These are phyloP conservation scores for Monilinia laxa DNA, from an alignment of 2,329 filamentous ascomycete genomes.

Conservation along the genomic window DNA sequence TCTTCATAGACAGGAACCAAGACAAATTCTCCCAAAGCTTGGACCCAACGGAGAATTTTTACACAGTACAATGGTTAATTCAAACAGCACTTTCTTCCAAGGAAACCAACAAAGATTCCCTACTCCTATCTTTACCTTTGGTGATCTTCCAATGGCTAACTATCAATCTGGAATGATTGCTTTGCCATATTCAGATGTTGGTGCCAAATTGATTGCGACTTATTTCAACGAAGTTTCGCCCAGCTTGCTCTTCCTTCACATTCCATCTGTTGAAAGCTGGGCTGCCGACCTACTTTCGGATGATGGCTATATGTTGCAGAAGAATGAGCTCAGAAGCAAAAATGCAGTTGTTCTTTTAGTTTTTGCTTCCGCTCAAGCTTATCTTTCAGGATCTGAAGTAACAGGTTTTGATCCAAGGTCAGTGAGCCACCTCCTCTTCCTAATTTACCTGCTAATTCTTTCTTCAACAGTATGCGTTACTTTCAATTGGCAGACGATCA, in stretches of 20 bases:
- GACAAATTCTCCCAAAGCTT: neutral
- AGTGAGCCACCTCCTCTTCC: neutral
- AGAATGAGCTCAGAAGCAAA: constrained; percentile 42
- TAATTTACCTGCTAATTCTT: constrained; percentile 18
- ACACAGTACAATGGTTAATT: neutral
- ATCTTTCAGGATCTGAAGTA: constrained; percentile 26
- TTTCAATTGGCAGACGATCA: constrained; percentile 37
- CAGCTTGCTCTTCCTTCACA: constrained; percentile 58
- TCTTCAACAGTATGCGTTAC: constrained; percentile 29
- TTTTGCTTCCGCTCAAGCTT: constrained; percentile 50
- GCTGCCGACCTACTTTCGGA: constrained; percentile 49
- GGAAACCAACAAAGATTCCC: constrained; percentile 26
- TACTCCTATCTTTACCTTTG: constrained; percentile 40
- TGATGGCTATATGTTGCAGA: constrained; percentile 44
- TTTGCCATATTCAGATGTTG: constrained; percentile 34
- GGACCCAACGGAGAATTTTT: neutral
- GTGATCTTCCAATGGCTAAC: constrained; percentile 45
- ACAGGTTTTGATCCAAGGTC: neutral
- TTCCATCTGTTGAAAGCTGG: constrained; percentile 53
- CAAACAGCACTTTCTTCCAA: neutral
- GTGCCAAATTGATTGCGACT: constrained; percentile 43
- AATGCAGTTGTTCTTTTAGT: constrained; percentile 48
- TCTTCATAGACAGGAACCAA: neutral
- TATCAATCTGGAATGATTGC: constrained; percentile 46
- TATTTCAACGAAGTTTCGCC: constrained; percentile 62